Evolutionary conservation across 2,329 filamentous ascomycete species (phyloP), one percentile per base, ranked within the genome.

Genomic region (Epichloe sylvatica): DNA sequence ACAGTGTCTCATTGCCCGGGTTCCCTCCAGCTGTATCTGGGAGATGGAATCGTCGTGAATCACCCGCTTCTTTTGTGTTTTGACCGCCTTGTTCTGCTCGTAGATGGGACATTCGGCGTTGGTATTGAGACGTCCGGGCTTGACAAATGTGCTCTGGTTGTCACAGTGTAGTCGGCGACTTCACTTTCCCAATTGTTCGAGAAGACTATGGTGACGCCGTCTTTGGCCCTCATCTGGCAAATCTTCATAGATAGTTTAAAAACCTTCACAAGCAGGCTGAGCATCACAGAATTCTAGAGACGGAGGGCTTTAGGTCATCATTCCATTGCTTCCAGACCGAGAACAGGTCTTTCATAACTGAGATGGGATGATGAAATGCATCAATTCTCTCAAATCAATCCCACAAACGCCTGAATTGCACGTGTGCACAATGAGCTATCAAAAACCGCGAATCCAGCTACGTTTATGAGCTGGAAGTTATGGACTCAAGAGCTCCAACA

Each of bases 371-470:
- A 13, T 35, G 50, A 52, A 51, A 52, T 49, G 51, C 40, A 39
- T 44, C 41, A 47, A 48, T 35, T 30, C 37, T 46, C 34, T 45
- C 44, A 38, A 52, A 52, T 25, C 44, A 54, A 41, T 44, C 54
- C 54, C 47, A 50, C 43, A 36, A 59, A 58, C 56, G 57, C 57
- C 57, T 37, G 43, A 50, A 47, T 51, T 49, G 53, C 48, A 49
- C 8, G 46, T 41, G 38, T 43, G 45, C 33, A 30, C 30, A 46
- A 12, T 30, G 15, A 38, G 30, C 25, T 35, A 37, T 12, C 9
- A 8, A 34, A 48, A 12, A 33, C 41, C 21, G 33, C 44, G 33
- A 17, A 12, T 30, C 43, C 36, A 21, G 43, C 37, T 50, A n/a
- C 17, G 11, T 33, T 36, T 5, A 21, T 17, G 19, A 38, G 19